phyloP scores from a whole-genome alignment of 768 basidiomycete species.

The Termitomyces sp. region DNA sequence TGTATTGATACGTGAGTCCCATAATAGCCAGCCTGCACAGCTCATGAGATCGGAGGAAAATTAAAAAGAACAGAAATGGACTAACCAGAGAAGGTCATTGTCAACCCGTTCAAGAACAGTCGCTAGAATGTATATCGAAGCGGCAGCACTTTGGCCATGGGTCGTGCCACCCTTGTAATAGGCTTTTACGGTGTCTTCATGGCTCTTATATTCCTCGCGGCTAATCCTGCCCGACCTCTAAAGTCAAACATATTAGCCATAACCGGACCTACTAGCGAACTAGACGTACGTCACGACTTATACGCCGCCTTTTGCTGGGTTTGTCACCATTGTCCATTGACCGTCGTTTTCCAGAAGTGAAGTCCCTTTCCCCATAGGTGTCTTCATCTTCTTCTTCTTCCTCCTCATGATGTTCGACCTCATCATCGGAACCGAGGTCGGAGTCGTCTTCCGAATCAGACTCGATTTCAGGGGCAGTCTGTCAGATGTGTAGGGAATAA shows the following conservation, averaged over 20 bases:
- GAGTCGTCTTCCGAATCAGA: conserved; percentile 42
- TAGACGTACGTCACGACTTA: conserved; percentile 40
- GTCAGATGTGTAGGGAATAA: conserved; percentile 4
- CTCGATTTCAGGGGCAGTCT: conserved; percentile 70
- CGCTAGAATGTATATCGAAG: conserved; percentile 86
- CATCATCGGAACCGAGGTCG: conserved; percentile 30
- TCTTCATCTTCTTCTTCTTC: conserved; percentile 34
- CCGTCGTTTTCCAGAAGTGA: conserved; percentile 47
- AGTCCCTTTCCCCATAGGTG: conserved; percentile 39
- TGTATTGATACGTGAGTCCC: conserved; percentile 91
- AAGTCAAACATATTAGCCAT: conserved; percentile 3
- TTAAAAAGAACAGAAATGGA: neutral
- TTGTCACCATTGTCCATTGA: conserved; percentile 34
- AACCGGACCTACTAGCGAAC: neutral
- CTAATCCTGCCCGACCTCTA: conserved; percentile 58
- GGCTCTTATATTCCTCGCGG: conserved; percentile 62
- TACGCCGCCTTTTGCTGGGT: conserved; percentile 55
- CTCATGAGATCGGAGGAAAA: conserved; percentile 1
- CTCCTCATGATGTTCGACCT: conserved; percentile 22
- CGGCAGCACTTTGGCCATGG: conserved; percentile 86
- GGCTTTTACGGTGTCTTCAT: conserved; percentile 65
- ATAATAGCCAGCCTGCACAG: conserved; percentile 80
- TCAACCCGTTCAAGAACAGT: conserved; percentile 90
- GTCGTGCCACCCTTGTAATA: conserved; percentile 85
- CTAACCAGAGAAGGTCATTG: conserved; percentile 89